These are phyloP conservation scores for Talaromyces rugulosus DNA, from an alignment of 2,329 filamentous ascomycete genomes.

Conservation along the genomic window DNA sequence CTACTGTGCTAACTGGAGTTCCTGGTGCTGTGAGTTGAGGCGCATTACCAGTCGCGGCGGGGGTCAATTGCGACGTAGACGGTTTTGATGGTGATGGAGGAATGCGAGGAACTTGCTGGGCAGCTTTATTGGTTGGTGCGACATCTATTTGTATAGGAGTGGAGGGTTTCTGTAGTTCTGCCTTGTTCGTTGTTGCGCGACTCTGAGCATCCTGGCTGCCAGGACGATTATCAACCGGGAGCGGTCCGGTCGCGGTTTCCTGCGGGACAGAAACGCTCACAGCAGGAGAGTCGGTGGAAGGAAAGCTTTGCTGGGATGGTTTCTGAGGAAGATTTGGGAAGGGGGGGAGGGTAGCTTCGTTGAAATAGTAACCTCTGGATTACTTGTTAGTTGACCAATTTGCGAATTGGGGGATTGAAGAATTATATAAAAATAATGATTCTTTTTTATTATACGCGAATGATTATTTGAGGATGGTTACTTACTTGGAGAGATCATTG, in stretches of 20 bases:
- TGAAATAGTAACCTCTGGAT: conserved; percentile 53
- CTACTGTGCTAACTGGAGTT: conserved; percentile 20
- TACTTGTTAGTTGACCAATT: conserved; percentile 17
- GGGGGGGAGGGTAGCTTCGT: conserved; percentile 50
- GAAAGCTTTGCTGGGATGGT: conserved; percentile 8
- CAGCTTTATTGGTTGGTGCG: conserved; percentile 5
- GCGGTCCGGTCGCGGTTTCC: neutral
- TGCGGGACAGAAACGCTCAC: neutral
- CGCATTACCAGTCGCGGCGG: conserved; percentile 1
- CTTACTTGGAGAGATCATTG: conserved; percentile 57
- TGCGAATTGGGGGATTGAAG: conserved; percentile 1
- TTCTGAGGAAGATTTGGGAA: conserved; percentile 18
- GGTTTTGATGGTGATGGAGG: conserved; percentile 12
- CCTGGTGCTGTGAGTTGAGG: conserved; percentile 15
- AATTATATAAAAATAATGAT: conserved; percentile 3
- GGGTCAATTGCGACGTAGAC: neutral
- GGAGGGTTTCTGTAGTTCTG: conserved; percentile 1
- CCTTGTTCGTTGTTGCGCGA: conserved; percentile 1
- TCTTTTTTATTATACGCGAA: conserved; percentile 6
- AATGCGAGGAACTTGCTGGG: conserved; percentile 9
- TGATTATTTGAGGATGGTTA: conserved; percentile 15
- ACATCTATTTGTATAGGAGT: conserved; percentile 23
- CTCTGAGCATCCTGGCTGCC: conserved; percentile 1
- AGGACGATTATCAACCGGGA: neutral
- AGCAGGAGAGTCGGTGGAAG: conserved; percentile 27